phyloP scores from a whole-genome alignment of 2,329 filamentous ascomycete genomes.

The Aspergillus sp. region DNA sequence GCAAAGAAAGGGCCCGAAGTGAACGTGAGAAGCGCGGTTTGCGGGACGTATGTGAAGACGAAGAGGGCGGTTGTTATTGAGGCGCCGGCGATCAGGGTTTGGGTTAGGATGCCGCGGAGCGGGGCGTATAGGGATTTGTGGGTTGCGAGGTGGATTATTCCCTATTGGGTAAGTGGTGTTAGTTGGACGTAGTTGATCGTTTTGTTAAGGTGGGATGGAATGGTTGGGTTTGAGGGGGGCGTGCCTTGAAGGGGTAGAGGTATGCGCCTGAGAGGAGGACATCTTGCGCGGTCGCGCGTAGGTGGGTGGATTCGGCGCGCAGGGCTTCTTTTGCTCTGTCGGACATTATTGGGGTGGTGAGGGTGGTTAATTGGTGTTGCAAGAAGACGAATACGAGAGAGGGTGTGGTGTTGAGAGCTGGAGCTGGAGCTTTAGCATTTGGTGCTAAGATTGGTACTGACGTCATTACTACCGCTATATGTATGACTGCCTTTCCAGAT shows the following conservation, averaged over 20 bases:
- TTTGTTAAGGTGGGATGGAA: background rate
- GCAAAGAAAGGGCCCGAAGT: slow-evolving; percentile 74
- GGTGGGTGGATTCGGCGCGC: slow-evolving; percentile 69
- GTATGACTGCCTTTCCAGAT: background rate
- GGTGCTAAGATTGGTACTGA: background rate
- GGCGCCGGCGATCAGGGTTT: slow-evolving; percentile 68
- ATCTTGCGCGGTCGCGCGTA: slow-evolving; percentile 63
- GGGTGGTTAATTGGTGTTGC: background rate
- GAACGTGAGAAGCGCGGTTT: slow-evolving; percentile 77
- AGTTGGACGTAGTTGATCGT: background rate
- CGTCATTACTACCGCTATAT: background rate
- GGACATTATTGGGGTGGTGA: slow-evolving; percentile 29
- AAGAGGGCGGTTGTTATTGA: slow-evolving; percentile 81
- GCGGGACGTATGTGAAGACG: slow-evolving; percentile 79
- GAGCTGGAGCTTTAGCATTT: background rate
- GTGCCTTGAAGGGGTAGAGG: slow-evolving; percentile 76
- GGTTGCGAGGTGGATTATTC: slow-evolving; percentile 59
- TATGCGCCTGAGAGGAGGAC: slow-evolving; percentile 76
- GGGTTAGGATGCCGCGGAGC: slow-evolving; percentile 55
- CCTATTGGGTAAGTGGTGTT: slow-evolving; percentile 39
- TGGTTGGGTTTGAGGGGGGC: slow-evolving; percentile 1
- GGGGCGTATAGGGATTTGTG: slow-evolving; percentile 62
- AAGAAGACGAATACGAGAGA: background rate
- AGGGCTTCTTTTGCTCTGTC: slow-evolving; percentile 59
- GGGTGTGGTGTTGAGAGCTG: background rate